A percentile compares a stretch with the other conserved stretches of the same genome.
Conservation (phyloP, 139 green algal genomes). For the Tetraselmis chui region DNA sequence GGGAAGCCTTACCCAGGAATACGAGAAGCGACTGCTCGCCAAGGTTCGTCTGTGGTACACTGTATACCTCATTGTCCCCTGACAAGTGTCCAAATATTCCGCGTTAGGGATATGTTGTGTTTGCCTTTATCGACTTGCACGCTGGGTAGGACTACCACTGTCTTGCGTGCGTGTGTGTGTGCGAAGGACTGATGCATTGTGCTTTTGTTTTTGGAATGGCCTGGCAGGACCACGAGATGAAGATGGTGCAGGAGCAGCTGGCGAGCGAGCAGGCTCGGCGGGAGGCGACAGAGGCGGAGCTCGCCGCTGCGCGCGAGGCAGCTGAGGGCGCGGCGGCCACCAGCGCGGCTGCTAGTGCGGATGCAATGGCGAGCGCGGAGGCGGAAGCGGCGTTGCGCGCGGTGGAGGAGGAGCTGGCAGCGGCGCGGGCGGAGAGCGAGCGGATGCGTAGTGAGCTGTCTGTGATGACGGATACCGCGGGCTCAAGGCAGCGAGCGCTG, state of each 20-base stretch:
- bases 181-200: not conserved
- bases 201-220: not conserved
- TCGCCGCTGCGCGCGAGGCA: conserved; percentile 12
- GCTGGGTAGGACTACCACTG: not conserved
- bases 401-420: conserved; percentile 11
- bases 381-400: conserved; percentile 11
- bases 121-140: not conserved
- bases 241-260: conserved; percentile 25
- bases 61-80: not conserved
- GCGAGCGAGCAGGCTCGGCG: not conserved
- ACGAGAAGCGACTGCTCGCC: conserved; percentile 67
- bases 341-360: too few species aligned
- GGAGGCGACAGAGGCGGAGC: conserved; percentile 20
- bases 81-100: not conserved
- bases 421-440: not conserved
- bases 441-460: not conserved
- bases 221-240: conserved; percentile 61
- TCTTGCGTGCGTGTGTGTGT: not conserved
- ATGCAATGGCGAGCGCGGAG: conserved; percentile 1
- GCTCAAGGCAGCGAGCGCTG: not conserved
- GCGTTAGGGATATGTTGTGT: not conserved
- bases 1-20: conserved; percentile 69
- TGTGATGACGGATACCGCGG: not conserved
- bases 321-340: not conserved
- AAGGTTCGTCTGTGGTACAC: conserved; percentile 27